Base-by-base conservation (phyloP, 352 stramenopile species). In the Nothophytophthora sp. region DNA sequence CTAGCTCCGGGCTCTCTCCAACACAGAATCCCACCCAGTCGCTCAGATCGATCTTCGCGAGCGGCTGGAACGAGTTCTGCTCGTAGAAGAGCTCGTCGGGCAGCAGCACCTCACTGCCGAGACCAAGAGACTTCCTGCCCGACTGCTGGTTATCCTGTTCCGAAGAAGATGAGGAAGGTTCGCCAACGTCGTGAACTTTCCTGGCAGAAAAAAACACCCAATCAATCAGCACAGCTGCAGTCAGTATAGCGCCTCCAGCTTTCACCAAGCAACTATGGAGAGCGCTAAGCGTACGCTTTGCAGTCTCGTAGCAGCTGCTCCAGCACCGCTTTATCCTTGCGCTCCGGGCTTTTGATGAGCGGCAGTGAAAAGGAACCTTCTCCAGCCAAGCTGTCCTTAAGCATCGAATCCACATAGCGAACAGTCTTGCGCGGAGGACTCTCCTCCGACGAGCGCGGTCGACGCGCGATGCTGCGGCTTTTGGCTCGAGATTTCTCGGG, bases 11-110 rank as follows among this genome's bases (percentile, higher is more conserved):
- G 15, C 48, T 72, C 12, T 45, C 43, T 16, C 65, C 46, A 2
- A 18, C 45, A 20, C 65, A 85, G 16, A 88, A 72, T 23, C 53
- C 37, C 1, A 57, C 66, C 77, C 77, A 91, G 38, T 77, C 71
- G 16, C 67, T 80, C 20, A 91, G 38, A 52, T 79, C 69, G 5
- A 91, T 44, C 16, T 44, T 55, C 7, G 24, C 39, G 1, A 83
- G 55, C 0, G 68, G 68, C 13, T 59, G 39, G 34, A 67, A 74
- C 4, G 77, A 88, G 23, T 91, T 85, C 5, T 58, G 27, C 25
- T 74, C 63, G 29, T 70, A 91, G 43, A 91, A 91, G 13, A 88
- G 34, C 11, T 56, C 35, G 30, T 86, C 66, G 0, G 77, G 80
- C 2, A 87, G 66, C 6, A 24, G 38, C 13, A 69, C 11, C n/a